These are phyloP conservation scores for Discostella stelligeroides DNA, from an alignment of 108 stramenopile species.

Conservation along the genomic window DNA sequence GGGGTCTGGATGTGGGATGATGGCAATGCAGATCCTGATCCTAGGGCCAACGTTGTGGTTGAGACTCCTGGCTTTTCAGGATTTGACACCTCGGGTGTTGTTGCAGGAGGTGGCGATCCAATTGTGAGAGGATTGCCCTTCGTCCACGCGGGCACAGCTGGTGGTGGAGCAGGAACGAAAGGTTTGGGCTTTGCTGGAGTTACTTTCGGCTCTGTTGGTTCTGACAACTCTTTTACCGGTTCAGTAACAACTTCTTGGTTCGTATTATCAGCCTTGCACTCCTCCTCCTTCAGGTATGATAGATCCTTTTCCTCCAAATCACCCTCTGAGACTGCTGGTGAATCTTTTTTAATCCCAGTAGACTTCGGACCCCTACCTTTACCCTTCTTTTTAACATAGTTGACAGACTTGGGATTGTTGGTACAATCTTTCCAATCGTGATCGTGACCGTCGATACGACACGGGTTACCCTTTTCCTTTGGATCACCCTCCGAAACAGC, in stretches of 20 bases:
- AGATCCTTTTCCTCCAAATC: not conserved
- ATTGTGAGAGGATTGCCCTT: constrained; percentile 29
- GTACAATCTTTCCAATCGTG: constrained; percentile 42
- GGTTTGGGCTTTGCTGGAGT: constrained; percentile 11
- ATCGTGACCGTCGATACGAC: constrained; percentile 33
- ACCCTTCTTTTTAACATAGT: constrained; percentile 11
- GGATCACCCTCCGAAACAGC: constrained; percentile 5
- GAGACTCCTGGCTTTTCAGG: constrained; percentile 1
- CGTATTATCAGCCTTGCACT: constrained; percentile 1
- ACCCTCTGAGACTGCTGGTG: constrained; percentile 1
- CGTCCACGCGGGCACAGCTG: constrained; percentile 38
- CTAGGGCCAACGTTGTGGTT: too few relatives aligned
- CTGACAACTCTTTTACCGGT: not conserved
- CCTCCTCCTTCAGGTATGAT: not conserved
- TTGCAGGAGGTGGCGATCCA: constrained; percentile 9
- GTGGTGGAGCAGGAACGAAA: constrained; percentile 39
- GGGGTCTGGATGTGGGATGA: not conserved
- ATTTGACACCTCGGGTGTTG: not conserved
- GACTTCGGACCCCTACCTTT: constrained; percentile 4
- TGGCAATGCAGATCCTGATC: too few relatives aligned
- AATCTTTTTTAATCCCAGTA: not conserved
- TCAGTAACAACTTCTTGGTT: not conserved
- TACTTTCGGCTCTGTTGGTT: constrained; percentile 5
- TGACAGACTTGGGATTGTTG: constrained; percentile 29
- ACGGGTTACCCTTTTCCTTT: constrained; percentile 16